Evolutionary conservation across 1,284 basidiomycete genomes (phyloP), one percentile per base, ranked within the genome.

Genomic region (Hymenochaete sp.): DNA sequence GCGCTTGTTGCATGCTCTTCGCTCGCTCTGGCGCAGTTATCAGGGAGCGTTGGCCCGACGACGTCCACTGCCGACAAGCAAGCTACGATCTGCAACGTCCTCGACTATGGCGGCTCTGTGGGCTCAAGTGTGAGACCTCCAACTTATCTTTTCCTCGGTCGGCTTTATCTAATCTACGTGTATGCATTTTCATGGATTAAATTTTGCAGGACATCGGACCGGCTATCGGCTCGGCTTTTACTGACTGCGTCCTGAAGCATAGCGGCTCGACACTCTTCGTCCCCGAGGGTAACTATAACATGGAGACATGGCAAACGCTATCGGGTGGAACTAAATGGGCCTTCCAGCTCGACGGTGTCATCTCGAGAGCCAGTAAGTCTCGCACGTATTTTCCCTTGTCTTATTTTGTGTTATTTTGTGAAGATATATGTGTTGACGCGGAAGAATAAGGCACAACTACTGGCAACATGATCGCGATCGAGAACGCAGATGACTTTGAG

Each of bases 401-500:
- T n/a, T 33, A 16, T 24, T 26, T 42, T 25, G 11, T 10, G 14
- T 5, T 9, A 29, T 4, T 42, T 26, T 19, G 21, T 29, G 13
- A n/a, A 35, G 2, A 28, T 28, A n/a, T 14, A 9, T 27, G 8
- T 16, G 27, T 28, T 18, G 11, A 31, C 28, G 14, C 14, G 14
- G 21, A 16, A 19, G 5, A 35, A 6, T 9, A n/a, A 62, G 61
- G 58, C 6, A 59, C 59, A 1, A 58, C 60, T 13, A 49, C 50
- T 18, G 62, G 62, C 2, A 61, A 64, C 45, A 63, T 63, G 62
- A 58, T 64, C 31, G 53, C 55, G 10, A 55, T 64, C 10, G 38
- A 59, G 40, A 62, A 62, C 38, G 62, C 63, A 14, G 54, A 60
- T 41, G 62, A 66, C 53, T 63, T 66, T 44, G 64, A 66, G 49